Base-by-base conservation (phyloP, 306 rosid species). In the Rosa lucieae region DNA sequence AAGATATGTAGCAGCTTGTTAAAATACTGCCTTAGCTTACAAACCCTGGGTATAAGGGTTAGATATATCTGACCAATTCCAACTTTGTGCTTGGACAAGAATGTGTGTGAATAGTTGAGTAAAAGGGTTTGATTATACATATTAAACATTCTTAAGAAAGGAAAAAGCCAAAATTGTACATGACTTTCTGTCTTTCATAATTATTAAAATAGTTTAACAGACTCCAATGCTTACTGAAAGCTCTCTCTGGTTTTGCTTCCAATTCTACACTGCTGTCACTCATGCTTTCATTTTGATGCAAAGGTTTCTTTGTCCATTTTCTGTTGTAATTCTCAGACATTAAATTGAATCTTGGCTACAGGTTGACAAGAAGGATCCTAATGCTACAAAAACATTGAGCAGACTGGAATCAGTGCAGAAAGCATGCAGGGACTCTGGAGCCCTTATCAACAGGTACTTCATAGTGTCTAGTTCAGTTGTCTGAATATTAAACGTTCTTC, bases 331-430 rank as follows among this genome's bases (percentile, higher is more conserved):
- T 58, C 63, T 78, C 39, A 67, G 13, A 46, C 40, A 51, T 12
- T 52, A 46, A 46, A 53, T 56, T 65, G 15, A 40, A 51, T 62
- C 2, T 32, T 72, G 83, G 82, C 75, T 85, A 42, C 78, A 95
- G 99, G 96, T 95, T 80, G 89, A 91, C 93, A 85, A 74, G 82
- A 85, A 86, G 77, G 98, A 95, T 78, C 99, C 94, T 70, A 89
- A 90, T 88, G 97, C 97, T 47, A 75, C 92, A 76, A 95, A 90
- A 89, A 87, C 98, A 32, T 76, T 91, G 87, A 90, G 82, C 87
- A 88, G 99, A 87, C 81, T 95, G 72, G 96, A 84, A 82, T 85
- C 84, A 20, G 85, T 91, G 84, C 97, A 90, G 89, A 89, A 87
- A 80, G 75, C 84, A 76, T 95, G 99, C 90, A 82, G 90, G 87